Percentiles rank a stretch among this genome's conserved stretches.
Evolutionary conservation across 371 early-diverging fungal genomes (phyloP).

Genomic region (Rhizopus arrhizus): DNA sequence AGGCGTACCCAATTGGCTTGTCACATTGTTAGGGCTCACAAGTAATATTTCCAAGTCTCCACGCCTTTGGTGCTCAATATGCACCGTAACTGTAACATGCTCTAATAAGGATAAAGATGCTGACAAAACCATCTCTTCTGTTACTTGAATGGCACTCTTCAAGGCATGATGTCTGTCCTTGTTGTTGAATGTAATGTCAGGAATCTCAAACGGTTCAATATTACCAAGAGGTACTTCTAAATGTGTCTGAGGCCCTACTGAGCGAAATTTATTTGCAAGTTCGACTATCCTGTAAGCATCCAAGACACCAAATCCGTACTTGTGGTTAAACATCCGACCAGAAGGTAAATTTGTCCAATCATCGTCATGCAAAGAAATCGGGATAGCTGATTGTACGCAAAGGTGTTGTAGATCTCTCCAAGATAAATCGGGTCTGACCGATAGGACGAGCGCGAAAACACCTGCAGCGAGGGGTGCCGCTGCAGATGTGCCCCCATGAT

Average conservation of each 20-base stretch:
- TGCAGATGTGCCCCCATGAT: slow-evolving; percentile 88
- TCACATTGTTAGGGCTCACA: slow-evolving; percentile 68
- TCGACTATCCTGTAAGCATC: slow-evolving; percentile 85
- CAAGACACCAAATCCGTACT: slow-evolving; percentile 88
- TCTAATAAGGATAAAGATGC: slow-evolving; percentile 66
- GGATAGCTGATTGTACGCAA: slow-evolving; percentile 77
- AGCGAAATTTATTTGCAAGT: slow-evolving; percentile 60
- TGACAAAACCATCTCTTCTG: slow-evolving; percentile 44
- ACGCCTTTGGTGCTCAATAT: slow-evolving; percentile 73
- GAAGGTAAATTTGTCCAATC: slow-evolving; percentile 68
- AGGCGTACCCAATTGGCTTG: slow-evolving; percentile 70
- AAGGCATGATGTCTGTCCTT: slow-evolving; percentile 28
- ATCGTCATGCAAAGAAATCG: slow-evolving; percentile 62
- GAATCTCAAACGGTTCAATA: slow-evolving; percentile 41
- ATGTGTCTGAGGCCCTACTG: slow-evolving; percentile 63
- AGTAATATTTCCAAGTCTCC: slow-evolving; percentile 84
- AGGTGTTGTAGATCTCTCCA: slow-evolving; percentile 93
- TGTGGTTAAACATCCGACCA: slow-evolving; percentile 82
- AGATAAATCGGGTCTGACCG: slow-evolving; percentile 75
- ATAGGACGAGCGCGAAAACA: slow-evolving; percentile 73
- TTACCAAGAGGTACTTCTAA: slow-evolving; percentile 51
- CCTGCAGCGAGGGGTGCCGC: slow-evolving; percentile 89
- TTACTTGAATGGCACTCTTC: slow-evolving; percentile 42
- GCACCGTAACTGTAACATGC: slow-evolving; percentile 83
- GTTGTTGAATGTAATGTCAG: slow-evolving; percentile 30